phyloP scores from a whole-genome alignment of 768 basidiomycete genomes.

The Collybia mongolica region DNA sequence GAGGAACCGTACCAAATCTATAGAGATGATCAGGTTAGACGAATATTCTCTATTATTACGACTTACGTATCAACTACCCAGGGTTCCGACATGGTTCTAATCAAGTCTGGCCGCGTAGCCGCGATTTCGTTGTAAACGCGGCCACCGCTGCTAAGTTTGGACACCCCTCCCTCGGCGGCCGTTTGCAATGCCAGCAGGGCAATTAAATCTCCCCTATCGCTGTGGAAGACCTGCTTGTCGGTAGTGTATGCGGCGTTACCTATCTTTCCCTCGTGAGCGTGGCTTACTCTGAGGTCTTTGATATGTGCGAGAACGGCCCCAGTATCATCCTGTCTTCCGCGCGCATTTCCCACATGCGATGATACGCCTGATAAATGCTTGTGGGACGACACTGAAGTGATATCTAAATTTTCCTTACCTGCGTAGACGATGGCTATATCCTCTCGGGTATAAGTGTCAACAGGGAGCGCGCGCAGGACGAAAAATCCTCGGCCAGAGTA shows the following conservation, averaged over 20 bases:
- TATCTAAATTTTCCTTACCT: constrained; percentile 21
- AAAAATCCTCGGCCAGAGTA: constrained; percentile 48
- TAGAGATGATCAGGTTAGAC: no score
- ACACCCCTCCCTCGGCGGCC: constrained; percentile 43
- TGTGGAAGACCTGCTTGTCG: constrained; percentile 50
- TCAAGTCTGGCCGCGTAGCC: constrained; percentile 42
- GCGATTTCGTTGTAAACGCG: constrained; percentile 47
- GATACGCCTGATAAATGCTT: constrained; percentile 32
- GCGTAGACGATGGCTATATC: constrained; percentile 43
- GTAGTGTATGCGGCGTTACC: constrained; percentile 45
- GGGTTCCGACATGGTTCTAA: constrained; percentile 37
- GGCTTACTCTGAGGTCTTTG: constrained; percentile 43
- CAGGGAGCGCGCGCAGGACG: constrained; percentile 43
- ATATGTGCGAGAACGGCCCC: constrained; percentile 45
- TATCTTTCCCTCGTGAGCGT: constrained; percentile 38
- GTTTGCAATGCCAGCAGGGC: constrained; percentile 39
- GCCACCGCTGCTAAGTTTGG: constrained; percentile 41
- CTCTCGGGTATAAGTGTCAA: constrained; percentile 37
- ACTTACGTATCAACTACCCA: constrained; percentile 41
- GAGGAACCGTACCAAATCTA: constrained; percentile 37
- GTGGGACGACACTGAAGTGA: constrained; percentile 5
- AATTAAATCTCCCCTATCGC: constrained; percentile 45
- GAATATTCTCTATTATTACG: not conserved
- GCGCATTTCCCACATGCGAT: constrained; percentile 42
- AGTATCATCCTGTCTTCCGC: constrained; percentile 43